Evolutionary conservation across 257 asterid species (phyloP).

Genomic region (Oldenlandia corymbosa): DNA sequence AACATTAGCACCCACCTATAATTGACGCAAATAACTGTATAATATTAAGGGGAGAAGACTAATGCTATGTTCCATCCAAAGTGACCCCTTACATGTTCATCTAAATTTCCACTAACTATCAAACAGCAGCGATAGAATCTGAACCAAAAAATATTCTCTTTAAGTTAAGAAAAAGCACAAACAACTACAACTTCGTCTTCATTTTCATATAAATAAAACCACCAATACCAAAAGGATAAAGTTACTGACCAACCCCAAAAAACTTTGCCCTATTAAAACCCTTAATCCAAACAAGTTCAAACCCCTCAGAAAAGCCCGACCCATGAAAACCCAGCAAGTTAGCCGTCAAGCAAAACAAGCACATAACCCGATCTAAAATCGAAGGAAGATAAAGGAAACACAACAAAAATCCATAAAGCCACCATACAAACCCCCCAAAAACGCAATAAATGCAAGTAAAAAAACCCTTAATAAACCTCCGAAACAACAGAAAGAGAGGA

Average conservation of each 20-base stretch:
- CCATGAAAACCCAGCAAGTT: not conserved
- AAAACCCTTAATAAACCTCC: not conserved
- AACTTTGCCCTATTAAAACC: not conserved
- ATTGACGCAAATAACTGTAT: too few relatives aligned
- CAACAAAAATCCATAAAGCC: not conserved
- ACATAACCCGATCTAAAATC: slow-evolving; percentile 6
- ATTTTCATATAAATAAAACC: not conserved
- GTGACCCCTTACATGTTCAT: too few relatives aligned
- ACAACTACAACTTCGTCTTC: not conserved
- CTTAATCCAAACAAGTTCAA: not conserved
- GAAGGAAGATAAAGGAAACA: not conserved
- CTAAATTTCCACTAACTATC: too few relatives aligned
- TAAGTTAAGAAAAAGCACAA: too few relatives aligned
- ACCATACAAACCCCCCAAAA: not conserved
- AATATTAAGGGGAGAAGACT: too few relatives aligned
- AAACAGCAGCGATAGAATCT: too few relatives aligned
- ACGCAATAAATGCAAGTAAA: not conserved
- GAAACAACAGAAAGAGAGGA: not conserved
- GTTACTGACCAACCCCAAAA: not conserved
- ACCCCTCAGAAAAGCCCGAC: not conserved
- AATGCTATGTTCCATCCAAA: too few relatives aligned
- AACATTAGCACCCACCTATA: too few relatives aligned
- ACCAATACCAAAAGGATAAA: not conserved
- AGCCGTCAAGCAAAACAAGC: not conserved
- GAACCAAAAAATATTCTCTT: too few relatives aligned